Evolutionary conservation across 139 green algal genomes (phyloP), one percentile per base, ranked within the genome.

Genomic region (Yamagishiella unicocca): DNA sequence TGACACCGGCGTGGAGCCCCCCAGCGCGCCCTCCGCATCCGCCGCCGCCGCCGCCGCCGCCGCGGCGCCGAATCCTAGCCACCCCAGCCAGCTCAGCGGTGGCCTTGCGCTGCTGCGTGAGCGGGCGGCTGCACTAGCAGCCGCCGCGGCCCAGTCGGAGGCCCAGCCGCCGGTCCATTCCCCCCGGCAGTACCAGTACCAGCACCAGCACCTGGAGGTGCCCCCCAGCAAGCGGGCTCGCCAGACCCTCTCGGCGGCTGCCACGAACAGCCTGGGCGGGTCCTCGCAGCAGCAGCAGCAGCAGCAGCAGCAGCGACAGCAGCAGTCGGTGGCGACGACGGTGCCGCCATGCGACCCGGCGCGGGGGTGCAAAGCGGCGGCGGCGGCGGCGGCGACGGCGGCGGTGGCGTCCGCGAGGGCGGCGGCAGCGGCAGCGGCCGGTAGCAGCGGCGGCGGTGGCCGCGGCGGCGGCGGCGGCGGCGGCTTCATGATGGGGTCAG

Each of bases 151-250:
- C n/a, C n/a, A n/a, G n/a, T n/a, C n/a, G n/a, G n/a, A n/a, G n/a
- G n/a, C n/a, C n/a, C n/a, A n/a, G n/a, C n/a, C n/a, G n/a, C n/a
- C n/a, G n/a, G n/a, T n/a, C n/a, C n/a, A n/a, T 17, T 58, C 50
- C 12, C 50, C 50, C 12, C 50, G 50, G 12, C 50, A 58, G 17
- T 58, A 25, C 50, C 50, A 58, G 14, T 25, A 58, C 50, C 17
- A 12, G 14, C 50, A 58, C 50, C 50, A 58, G 14, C 50, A 58
- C 50, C 50, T 25, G 12, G 50, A 58, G 61, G 25, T 29, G 25
- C 73, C 43, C 45, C 73, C 45, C 31, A 25, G 45, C 22, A 66
- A 78, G 55, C 68, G 86, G 2, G 38, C 83, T n/a, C 79, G 87
- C 2, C 43, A 81, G 43, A n/a, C 73, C 54, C 50, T 54, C 1